Base-by-base conservation (phyloP, 2,329 filamentous ascomycete species). In the Fusarium annulatum region DNA sequence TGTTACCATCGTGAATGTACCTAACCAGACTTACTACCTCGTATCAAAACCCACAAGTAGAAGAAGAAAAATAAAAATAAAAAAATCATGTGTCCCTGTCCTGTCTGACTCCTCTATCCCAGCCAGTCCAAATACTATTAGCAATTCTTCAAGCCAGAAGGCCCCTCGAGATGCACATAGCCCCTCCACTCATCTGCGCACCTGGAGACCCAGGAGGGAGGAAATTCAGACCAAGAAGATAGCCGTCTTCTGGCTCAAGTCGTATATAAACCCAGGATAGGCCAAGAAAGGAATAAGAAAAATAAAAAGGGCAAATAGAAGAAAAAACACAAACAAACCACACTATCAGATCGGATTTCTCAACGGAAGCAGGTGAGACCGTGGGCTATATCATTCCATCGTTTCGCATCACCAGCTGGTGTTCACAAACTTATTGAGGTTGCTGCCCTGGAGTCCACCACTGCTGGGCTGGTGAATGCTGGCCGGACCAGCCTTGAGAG, bases 391-490 rank as follows among this genome's bases (percentile, higher is more conserved):
- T 77, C 76, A 70, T 78, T 62, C 71, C 53, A 51, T 78, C 72
- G 56, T 77, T 53, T 73, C 76, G 66, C 68, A 52, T 74, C 63
- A 63, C 55, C 67, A 49, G 49, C 46, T 39, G 39, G 38, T 55
- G 33, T 55, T 51, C 42, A 28, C 36, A 39, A n/a, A 42, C 48
- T 65, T 60, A 82, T 75, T 83, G 81, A n/a, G 80, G 82, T 69
- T 89, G 87, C 70, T 85, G 86, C 70, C 86, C 85, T 64, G 85
- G 85, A 14, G 85, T 76, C 88, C 88, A 89, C 86, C 88, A 89
- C 77, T 88, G 84, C 61, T 88, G 86, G 3, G 90, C 86, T 14
- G 89, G 87, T 65, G 91, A 90, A 76, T 91, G 90, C 76, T 92
- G 90, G 42, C 89, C 84, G 11, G 85, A 85, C 87, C 87, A 90